Conservation (phyloP, 371 early-diverging fungal species). For the Vittaforma corneae region DNA sequence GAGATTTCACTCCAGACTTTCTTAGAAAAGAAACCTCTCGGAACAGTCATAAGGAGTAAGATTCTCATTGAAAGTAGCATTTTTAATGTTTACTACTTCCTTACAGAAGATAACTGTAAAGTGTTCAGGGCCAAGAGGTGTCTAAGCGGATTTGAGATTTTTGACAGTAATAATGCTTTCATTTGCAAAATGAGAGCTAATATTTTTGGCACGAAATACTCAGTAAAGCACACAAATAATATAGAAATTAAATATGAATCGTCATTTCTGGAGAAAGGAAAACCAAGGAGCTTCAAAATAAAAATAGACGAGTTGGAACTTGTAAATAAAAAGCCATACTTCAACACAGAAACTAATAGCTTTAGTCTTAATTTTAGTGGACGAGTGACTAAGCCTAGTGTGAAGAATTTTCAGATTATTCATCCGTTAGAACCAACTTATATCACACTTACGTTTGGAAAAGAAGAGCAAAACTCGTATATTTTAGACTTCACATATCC, state of each 20-base stretch:
- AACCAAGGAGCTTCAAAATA: slow-evolving; percentile 27
- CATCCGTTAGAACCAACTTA: slow-evolving; percentile 60
- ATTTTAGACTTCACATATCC: slow-evolving; percentile 86
- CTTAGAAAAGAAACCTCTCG: too few species aligned
- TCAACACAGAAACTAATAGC: slow-evolving; percentile 73
- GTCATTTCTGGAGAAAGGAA: slow-evolving; percentile 22
- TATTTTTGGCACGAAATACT: slow-evolving; percentile 36
- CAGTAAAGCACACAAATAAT: not conserved
- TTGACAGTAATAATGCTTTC: not conserved
- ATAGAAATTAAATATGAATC: slow-evolving; percentile 28
- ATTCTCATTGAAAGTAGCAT: slow-evolving; percentile 11
- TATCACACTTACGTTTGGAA: slow-evolving; percentile 84
- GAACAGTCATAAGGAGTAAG: slow-evolving; percentile 13
- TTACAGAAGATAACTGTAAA: slow-evolving; percentile 21
- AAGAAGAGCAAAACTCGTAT: slow-evolving; percentile 67
- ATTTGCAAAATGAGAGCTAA: slow-evolving; percentile 19
- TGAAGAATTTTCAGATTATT: slow-evolving; percentile 90
- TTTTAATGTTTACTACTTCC: slow-evolving; percentile 23
- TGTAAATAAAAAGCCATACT: slow-evolving; percentile 57
- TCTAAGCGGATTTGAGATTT: slow-evolving; percentile 38
- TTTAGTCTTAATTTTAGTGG: slow-evolving; percentile 85
- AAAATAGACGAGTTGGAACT: slow-evolving; percentile 33
- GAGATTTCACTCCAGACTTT: too few species aligned
- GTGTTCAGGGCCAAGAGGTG: slow-evolving; percentile 16
- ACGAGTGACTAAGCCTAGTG: slow-evolving; percentile 76